Evolutionary conservation across 352 stramenopile genomes (phyloP).

Genomic region (Pythium sukuiense): DNA sequence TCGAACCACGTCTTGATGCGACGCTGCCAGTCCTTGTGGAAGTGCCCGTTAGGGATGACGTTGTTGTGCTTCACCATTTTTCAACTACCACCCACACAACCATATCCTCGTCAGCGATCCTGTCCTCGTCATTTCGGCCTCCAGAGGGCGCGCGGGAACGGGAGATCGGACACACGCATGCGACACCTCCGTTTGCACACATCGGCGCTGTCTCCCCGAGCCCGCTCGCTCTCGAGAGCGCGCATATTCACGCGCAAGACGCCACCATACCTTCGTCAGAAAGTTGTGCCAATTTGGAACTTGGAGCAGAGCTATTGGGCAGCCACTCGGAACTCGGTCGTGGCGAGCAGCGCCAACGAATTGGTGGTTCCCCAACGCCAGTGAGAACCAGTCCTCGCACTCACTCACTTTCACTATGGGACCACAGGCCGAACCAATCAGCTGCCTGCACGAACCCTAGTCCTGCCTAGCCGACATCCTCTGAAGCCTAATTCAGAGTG

Average conservation of each 20-base stretch:
- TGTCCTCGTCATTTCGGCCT: background rate
- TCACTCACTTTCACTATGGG: slow-evolving; percentile 68
- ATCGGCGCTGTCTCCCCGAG: background rate
- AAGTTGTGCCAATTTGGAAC: slow-evolving; percentile 92
- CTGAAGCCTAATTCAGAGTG: slow-evolving; percentile 15
- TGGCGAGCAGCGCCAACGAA: slow-evolving; percentile 38
- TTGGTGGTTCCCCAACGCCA: slow-evolving; percentile 85
- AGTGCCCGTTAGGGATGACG: slow-evolving; percentile 99
- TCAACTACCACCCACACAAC: slow-evolving; percentile 37
- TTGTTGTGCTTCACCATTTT: slow-evolving; percentile 99
- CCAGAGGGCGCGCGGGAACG: background rate
- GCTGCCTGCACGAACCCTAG: slow-evolving; percentile 16
- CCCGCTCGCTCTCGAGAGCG: background rate
- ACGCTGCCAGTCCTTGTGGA: slow-evolving; percentile 99
- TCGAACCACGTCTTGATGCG: slow-evolving; percentile 97
- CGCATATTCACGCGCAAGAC: slow-evolving; percentile 23
- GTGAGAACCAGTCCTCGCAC: slow-evolving; percentile 62
- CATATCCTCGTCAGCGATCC: slow-evolving; percentile 18
- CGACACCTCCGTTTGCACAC: background rate
- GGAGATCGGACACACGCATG: background rate
- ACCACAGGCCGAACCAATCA: slow-evolving; percentile 44
- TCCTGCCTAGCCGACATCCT: background rate
- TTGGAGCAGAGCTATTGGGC: slow-evolving; percentile 55
- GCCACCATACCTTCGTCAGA: slow-evolving; percentile 76
- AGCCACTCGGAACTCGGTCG: slow-evolving; percentile 19